A percentile compares a stretch with the other conserved stretches of the same genome.
Evolutionary conservation across 768 basidiomycete genomes (phyloP).

Genomic region (Kwoniella bestiolae): DNA sequence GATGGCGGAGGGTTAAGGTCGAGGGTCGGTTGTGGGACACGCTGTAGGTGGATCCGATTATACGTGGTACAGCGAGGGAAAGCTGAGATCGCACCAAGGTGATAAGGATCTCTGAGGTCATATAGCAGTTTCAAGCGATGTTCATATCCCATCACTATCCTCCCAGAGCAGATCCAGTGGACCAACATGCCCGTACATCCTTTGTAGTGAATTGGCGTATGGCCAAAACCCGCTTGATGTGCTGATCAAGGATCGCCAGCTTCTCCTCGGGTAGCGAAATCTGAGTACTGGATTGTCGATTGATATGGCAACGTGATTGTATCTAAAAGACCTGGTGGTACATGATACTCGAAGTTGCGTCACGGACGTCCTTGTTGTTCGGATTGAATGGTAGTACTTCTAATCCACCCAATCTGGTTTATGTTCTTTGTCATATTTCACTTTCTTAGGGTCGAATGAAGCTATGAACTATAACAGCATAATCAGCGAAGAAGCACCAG

Average conservation of each 20-base stretch:
- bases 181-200: neutral
- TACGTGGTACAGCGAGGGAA: too few relatives aligned
- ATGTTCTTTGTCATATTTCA: conserved; percentile 29
- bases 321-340: too few relatives aligned
- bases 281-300: too few relatives aligned
- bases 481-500: too few relatives aligned
- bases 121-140: neutral
- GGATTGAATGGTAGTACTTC: too few relatives aligned
- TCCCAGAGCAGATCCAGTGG: too few relatives aligned
- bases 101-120: neutral
- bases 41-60: too few relatives aligned
- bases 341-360: too few relatives aligned
- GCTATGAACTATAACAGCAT: conserved; percentile 51
- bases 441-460: conserved; percentile 47
- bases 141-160: neutral
- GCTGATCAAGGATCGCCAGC: neutral
- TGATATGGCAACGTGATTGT: too few relatives aligned
- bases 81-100: neutral
- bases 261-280: neutral
- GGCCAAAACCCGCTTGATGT: neutral
- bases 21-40: too few relatives aligned
- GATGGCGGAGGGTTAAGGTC: too few relatives aligned
- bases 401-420: conserved; percentile 42
- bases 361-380: too few relatives aligned
- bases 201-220: neutral